phyloP scores from a whole-genome alignment of 1,139 yeast species.

The Taphrina confusa region DNA sequence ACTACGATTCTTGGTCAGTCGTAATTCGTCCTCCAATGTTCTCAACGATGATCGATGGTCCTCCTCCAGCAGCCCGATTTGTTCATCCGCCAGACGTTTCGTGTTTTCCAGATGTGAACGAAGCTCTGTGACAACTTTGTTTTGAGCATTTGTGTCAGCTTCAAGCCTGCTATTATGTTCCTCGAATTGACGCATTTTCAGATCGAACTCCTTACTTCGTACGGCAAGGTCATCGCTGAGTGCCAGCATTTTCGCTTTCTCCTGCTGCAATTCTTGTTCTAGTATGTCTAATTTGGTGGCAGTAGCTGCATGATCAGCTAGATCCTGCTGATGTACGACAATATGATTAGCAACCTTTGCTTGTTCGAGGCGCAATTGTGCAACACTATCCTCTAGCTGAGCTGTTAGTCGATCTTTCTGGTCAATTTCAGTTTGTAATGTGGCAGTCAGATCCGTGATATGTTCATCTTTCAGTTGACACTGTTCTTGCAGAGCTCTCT shows the following conservation, averaged over 20 bases:
- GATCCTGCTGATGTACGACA: too few species aligned
- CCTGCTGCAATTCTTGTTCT: neutral
- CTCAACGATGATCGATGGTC: conserved; percentile 5
- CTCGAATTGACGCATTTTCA: too few species aligned
- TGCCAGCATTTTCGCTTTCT: neutral
- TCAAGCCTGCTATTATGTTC: too few species aligned
- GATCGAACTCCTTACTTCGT: neutral
- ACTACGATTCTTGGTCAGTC: neutral
- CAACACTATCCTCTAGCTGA: neutral
- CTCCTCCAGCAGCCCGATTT: conserved; percentile 10
- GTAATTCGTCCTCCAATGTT: conserved; percentile 14
- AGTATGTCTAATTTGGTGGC: neutral
- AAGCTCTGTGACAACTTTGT: neutral
- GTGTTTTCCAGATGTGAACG: neutral
- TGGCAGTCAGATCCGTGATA: neutral
- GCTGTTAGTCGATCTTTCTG: neutral
- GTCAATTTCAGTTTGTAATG: neutral
- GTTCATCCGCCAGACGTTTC: conserved; percentile 20
- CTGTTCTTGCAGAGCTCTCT: neutral
- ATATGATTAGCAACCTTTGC: neutral
- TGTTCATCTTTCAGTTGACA: neutral
- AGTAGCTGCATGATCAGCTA: too few species aligned
- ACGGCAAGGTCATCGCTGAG: neutral
- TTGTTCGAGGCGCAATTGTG: neutral
- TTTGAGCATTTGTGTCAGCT: neutral